Evolutionary conservation across 2,329 filamentous ascomycete species (phyloP), one percentile per base, ranked within the genome.

Genomic region (Rutstroemia sp.): DNA sequence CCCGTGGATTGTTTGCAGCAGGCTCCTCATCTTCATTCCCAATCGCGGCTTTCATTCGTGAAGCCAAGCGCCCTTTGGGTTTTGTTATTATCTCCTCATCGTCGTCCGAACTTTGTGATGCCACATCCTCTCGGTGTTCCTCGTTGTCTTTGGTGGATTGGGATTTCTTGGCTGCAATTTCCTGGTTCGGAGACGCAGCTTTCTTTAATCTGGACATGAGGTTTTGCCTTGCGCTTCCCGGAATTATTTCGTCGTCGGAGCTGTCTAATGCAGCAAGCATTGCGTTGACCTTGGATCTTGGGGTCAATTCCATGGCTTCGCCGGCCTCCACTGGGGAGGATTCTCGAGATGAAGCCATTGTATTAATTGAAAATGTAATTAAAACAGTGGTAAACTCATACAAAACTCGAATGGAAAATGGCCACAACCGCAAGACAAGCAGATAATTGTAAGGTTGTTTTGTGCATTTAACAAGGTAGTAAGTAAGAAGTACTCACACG

Each of bases 21-120:
- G 48, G 46, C 19, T 42, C 50, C 17, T 62, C 60, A 12, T 63
- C 64, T 8, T 58, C 61, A 9, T 53, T 59, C 21, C 34, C 59
- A 5, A 58, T 44, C 19, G 60, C 63, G 44, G 68, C 77, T 59
- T 80, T 77, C 78, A 90, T 83, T 51, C 82, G 77, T 16, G 85
- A 78, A 12, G 85, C 85, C 62, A 89, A 75, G 52, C 80, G 79
- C 23, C 86, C 85, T 54, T 79, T 78, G 0, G 86, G 86, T 46
- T 75, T 73, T 2, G 78, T 70, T 48, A 79, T 72, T 12, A 75
- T 74, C 36, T 78, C 76, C n/a, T 78, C 75, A 1, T 72, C 70
- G 4, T 78, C 73, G 0, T 69, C 12, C 30, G 30, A 34, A 10
- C 30, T 34, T 34, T 34, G 30, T 34, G 30, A 34, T 9, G 30